Base-by-base conservation (phyloP, 2,329 filamentous ascomycete species). In the Zymoseptoria tritici region DNA sequence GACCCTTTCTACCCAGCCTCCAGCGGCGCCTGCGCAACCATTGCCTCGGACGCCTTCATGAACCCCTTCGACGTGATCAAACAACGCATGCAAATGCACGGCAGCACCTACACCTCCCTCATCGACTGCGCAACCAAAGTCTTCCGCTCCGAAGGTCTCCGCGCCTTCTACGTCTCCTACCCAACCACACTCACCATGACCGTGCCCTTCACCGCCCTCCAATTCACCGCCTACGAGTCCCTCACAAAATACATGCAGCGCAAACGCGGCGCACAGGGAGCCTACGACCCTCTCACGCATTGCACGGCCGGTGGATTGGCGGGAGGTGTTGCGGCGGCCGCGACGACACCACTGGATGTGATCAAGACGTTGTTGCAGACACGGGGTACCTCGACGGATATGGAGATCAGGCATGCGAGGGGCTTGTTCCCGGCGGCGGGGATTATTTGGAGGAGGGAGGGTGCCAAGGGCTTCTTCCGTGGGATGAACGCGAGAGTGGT, bases 21-120 rank as follows among this genome's bases (percentile, higher is more conserved):
- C 64, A 96, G 91, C 73, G 94, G 94, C 76, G 93, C 94, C 62
- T 90, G 90, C 69, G 94, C 94, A 65, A 97, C 94, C 7, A 97
- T 97, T 74, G 90, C 93, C 42, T 97, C 92, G 74, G 94, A 99
- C 80, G 94, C 94, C 57, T 85, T 99, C 66, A 99, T 99, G 94
- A 99, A 97, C 73, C 94, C 94, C 21, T 99, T 99, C 74, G 94
- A 99, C 78, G 94, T 99, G 63, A 96, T 99, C 80, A 99, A 99
- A 79, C 94, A 99, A 76, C 90, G 94, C 70, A 99, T 99, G 94
- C 94, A 99, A 76, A 89, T 99, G 61, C 90, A 96, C 74, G 89
- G 94, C 71, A 97, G 93, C n/a, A 86, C 86, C 66, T 96, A 97
- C 78, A 88, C 87, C 69, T 91, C 89, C 21, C 87, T 97, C 77